Evolutionary conservation across 495 filamentous ascomycete species (phyloP), one percentile per base, ranked within the genome.

Genomic region (Tuber magnatum): DNA sequence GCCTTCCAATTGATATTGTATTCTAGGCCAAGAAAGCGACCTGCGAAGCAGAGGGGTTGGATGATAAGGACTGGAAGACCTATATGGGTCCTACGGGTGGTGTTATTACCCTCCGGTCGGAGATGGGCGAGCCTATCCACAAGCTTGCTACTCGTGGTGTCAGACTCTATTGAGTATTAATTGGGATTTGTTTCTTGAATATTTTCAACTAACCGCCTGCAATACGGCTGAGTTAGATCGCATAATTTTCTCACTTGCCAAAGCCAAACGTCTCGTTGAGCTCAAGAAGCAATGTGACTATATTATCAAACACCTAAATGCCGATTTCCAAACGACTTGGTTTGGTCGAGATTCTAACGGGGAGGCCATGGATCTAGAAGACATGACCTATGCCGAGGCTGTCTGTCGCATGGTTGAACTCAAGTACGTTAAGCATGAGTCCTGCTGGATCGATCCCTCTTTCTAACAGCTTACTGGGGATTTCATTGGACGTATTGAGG

Each of bases 71-170:
- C 74, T 99, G 95, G 95, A 92, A 96, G 86, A 97, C 94, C 22
- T 98, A 97, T 87, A 94, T 95, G 84, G 91, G 92, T 7, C 85
- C 93, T 56, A 91, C 93, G 65, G 95, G 95, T 81, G 95, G 95
- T 81, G 91, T 99, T 42, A 93, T 99, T 80, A 97, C 95, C n/a
- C 94, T 99, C 65, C 87, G 92, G 73, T 99, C 95, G 8, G 95
- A 99, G 83, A 99, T 99, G 95, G 95, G 95, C 51, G 95, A 99
- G 86, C 95, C 95, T 16, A 99, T 99, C 77, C 95, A 99, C 86
- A 98, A 98, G 85, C 87, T 99, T 75, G 95, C 95, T 38, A 99
- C 95, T 38, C 89, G 95, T 68, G 95, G 95, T 87, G 94, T 99
- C 42, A 85, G 88, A 68, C 95, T 99, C 85, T 99, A 95, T 95